A percentile compares a stretch with the other conserved stretches of the same genome.
phyloP scores from a whole-genome alignment of 805 yeast genomes.

The Cephaloascus fragrans region DNA sequence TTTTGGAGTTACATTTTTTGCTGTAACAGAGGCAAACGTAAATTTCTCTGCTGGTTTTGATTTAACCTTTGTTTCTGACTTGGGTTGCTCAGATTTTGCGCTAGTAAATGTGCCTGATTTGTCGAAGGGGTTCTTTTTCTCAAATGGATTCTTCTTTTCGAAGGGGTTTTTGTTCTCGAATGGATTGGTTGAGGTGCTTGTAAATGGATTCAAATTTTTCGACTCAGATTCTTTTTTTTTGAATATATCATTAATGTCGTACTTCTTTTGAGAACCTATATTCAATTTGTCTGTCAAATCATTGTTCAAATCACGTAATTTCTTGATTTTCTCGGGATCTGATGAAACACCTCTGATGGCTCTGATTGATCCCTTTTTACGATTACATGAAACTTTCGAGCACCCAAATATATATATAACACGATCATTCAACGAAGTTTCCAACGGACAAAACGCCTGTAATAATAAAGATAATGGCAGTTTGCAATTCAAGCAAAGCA shows the following conservation, averaged over 20 bases:
- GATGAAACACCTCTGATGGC: constrained; percentile 70
- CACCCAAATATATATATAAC: constrained; percentile 77
- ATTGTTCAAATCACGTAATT: constrained; percentile 29
- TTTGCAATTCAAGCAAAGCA: constrained; percentile 60
- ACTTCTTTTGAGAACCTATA: constrained; percentile 29
- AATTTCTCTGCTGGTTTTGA: constrained; percentile 6
- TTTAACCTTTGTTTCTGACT: constrained; percentile 9
- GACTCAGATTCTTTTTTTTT: background rate
- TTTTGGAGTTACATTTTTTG: constrained; percentile 3
- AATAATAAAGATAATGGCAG: constrained; percentile 53
- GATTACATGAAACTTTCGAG: constrained; percentile 48
- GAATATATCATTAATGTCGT: constrained; percentile 22
- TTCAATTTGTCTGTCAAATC: constrained; percentile 33
- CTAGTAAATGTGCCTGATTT: constrained; percentile 7
- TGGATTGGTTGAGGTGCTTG: constrained; percentile 7
- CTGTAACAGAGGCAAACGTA: constrained; percentile 14
- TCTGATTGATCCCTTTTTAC: constrained; percentile 60
- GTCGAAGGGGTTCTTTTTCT: constrained; percentile 28
- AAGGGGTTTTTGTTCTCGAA: constrained; percentile 17
- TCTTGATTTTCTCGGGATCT: constrained; percentile 39
- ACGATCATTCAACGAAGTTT: constrained; percentile 65
- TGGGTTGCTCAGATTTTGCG: constrained; percentile 2
- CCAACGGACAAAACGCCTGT: constrained; percentile 78
- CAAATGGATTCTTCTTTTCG: constrained; percentile 10
- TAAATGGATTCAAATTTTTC: background rate